Conservation (phyloP, 2,329 filamentous ascomycete species). For the Colletotrichum sp. region DNA sequence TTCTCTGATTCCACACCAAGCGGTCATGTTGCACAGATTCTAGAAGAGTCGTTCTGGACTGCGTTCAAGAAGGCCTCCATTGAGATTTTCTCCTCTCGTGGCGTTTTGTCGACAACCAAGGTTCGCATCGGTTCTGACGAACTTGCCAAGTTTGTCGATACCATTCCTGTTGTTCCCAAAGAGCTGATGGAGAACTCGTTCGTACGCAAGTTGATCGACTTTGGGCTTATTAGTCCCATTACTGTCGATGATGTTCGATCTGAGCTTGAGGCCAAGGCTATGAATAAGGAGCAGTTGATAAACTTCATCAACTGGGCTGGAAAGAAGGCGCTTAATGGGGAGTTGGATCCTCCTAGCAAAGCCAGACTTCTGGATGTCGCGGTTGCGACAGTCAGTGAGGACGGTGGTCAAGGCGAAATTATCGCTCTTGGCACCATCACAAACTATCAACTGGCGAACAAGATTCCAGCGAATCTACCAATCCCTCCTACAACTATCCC, state of each 20-base stretch:
- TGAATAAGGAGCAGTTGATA: constrained; percentile 77
- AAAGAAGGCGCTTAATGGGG: constrained; percentile 71
- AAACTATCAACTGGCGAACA: constrained; percentile 76
- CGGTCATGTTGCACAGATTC: constrained; percentile 79
- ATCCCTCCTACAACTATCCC: constrained; percentile 84
- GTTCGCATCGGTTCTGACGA: constrained; percentile 78
- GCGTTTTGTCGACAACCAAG: constrained; percentile 82
- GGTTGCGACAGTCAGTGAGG: constrained; percentile 70
- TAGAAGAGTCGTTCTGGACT: constrained; percentile 97
- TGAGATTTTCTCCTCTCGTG: constrained; percentile 86
- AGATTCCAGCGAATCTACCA: constrained; percentile 82
- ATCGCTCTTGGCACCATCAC: constrained; percentile 78
- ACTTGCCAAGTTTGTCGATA: constrained; percentile 77
- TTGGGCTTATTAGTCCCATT: constrained; percentile 85
- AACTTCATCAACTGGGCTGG: constrained; percentile 88
- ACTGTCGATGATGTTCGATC: constrained; percentile 85
- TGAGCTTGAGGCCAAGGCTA: constrained; percentile 81
- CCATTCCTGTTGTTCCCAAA: constrained; percentile 84
- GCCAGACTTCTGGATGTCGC: constrained; percentile 79
- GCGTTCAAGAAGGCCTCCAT: constrained; percentile 83
- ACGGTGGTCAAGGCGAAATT: constrained; percentile 68
- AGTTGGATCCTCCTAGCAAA: constrained; percentile 73
- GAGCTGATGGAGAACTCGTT: constrained; percentile 77
- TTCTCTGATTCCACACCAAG: constrained; percentile 92
- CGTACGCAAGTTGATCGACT: constrained; percentile 80